These are phyloP conservation scores for Chaetomium strumarium DNA, from an alignment of 2,329 filamentous ascomycete species.

Conservation along the genomic window DNA sequence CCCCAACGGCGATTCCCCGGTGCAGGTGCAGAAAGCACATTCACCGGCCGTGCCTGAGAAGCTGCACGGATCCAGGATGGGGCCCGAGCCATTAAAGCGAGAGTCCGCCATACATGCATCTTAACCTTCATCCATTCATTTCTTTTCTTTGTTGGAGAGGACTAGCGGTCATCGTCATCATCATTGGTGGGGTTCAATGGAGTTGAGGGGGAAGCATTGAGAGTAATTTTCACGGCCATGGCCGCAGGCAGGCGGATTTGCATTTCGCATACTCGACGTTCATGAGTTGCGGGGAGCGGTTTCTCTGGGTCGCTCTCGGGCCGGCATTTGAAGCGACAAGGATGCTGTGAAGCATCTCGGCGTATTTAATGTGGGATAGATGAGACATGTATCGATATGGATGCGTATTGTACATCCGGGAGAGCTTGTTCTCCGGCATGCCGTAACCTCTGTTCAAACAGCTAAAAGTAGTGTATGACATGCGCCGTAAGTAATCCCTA, in stretches of 20 bases:
- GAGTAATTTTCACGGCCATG: not conserved
- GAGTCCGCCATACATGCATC: constrained; percentile 30
- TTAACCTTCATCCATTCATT: constrained; percentile 15
- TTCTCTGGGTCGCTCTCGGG: not conserved
- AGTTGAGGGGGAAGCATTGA: constrained; percentile 9
- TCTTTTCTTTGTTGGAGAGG: constrained; percentile 15
- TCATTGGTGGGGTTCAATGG: constrained; percentile 1
- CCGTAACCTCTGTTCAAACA: too few species aligned
- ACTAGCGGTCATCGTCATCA: constrained; percentile 1
- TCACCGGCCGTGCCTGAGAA: constrained; percentile 16
- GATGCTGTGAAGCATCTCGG: not conserved
- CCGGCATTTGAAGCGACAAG: constrained; percentile 3
- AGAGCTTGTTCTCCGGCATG: not conserved
- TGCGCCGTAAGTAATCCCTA: too few species aligned
- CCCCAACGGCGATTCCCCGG: constrained; percentile 22
- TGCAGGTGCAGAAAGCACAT: constrained; percentile 18
- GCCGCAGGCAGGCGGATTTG: constrained; percentile 4
- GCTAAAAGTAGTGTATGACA: too few species aligned
- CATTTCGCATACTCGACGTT: not conserved
- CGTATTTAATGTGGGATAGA: constrained; percentile 11
- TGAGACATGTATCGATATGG: constrained; percentile 4
- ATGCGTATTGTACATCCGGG: constrained; percentile 4
- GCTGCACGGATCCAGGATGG: constrained; percentile 27
- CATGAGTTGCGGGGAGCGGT: not conserved
- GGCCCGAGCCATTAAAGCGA: constrained; percentile 26